Base-by-base conservation (phyloP, 441 rosid species). In the Pelargonium citronellum region DNA sequence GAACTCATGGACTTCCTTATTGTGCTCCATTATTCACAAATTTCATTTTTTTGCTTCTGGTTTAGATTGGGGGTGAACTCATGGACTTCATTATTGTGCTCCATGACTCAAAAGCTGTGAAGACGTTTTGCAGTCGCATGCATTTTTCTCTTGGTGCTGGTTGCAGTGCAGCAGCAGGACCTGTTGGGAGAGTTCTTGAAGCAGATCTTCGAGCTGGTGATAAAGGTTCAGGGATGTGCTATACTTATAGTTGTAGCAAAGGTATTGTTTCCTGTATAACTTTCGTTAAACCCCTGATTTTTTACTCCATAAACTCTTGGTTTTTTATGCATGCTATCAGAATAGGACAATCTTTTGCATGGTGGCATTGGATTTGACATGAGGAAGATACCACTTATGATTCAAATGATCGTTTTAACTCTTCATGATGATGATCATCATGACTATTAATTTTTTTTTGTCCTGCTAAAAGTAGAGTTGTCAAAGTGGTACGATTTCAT, bases 111-210 rank as follows among this genome's bases (percentile, higher is more conserved):
- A 89, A 85, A 84, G 97, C 98, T 0, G 97, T 92, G 81, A 91
- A 87, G 86, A 84, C 96, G 11, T 95, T 95, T 83, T 92, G 97
- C 77, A 95, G 98, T 77, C 87, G 90, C 67, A 83, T 95, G 95
- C 99, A 95, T 79, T 88, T 92, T 68, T 92, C 98, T 74, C 85
- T 92, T 9, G 97, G 99, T 24, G 99, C 95, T 61, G 97, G 99
- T 72, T 95, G 95, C 80, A 92, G 99, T 67, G 97, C 95, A 72
- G 97, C 97, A 1, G 94, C 96, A 44, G 98, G 99, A 58, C 99
- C 99, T 64, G 75, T 95, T 34, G 97, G 99, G 73, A 89, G 99
- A 84, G 99, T 92, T 66, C 62, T 89, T 71, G 99, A 95, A 81
- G 98, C 98, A 63, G 99, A 92, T 83, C 83, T 92, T 67, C 88